These are phyloP conservation scores for Colletotrichum falcatum DNA, from an alignment of 2,329 filamentous ascomycete species.

Conservation along the genomic window DNA sequence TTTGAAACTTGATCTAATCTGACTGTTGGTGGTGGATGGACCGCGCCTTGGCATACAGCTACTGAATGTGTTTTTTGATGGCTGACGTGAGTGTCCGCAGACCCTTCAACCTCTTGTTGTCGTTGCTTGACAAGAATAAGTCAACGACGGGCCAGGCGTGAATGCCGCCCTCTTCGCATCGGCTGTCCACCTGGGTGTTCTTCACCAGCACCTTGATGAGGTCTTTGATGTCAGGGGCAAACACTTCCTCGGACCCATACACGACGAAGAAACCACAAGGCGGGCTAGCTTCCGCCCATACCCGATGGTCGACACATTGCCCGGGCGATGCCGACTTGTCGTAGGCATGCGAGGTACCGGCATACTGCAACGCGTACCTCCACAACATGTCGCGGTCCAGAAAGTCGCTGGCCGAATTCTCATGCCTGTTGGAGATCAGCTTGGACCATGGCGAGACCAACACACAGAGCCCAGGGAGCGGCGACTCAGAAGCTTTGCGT, in stretches of 20 bases:
- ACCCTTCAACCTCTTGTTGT: slow-evolving; percentile 64
- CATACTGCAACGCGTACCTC: slow-evolving; percentile 78
- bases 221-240: slow-evolving; percentile 75
- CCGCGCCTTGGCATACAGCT: slow-evolving; percentile 6
- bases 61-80: slow-evolving; percentile 36
- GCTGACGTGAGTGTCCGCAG: slow-evolving; percentile 52
- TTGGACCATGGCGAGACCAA: slow-evolving; percentile 87
- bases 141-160: slow-evolving; percentile 86
- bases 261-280: slow-evolving; percentile 75
- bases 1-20: slow-evolving; percentile 75
- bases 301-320: slow-evolving; percentile 71
- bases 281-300: slow-evolving; percentile 77
- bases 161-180: slow-evolving; percentile 74
- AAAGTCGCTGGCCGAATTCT: slow-evolving; percentile 80
- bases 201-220: slow-evolving; percentile 68
- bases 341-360: slow-evolving; percentile 58
- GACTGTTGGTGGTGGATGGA: slow-evolving; percentile 49
- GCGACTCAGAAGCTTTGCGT: slow-evolving; percentile 41
- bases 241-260: slow-evolving; percentile 82
- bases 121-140: slow-evolving; percentile 64
- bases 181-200: slow-evolving; percentile 64
- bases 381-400: slow-evolving; percentile 75
- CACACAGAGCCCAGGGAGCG: slow-evolving; percentile 66
- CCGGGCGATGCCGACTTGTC: slow-evolving; percentile 71
- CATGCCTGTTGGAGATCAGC: slow-evolving; percentile 75